Evolutionary conservation across 1,284 basidiomycete species (phyloP), one percentile per base, ranked within the genome.

Genomic region (Papiliotrema laurentii): DNA sequence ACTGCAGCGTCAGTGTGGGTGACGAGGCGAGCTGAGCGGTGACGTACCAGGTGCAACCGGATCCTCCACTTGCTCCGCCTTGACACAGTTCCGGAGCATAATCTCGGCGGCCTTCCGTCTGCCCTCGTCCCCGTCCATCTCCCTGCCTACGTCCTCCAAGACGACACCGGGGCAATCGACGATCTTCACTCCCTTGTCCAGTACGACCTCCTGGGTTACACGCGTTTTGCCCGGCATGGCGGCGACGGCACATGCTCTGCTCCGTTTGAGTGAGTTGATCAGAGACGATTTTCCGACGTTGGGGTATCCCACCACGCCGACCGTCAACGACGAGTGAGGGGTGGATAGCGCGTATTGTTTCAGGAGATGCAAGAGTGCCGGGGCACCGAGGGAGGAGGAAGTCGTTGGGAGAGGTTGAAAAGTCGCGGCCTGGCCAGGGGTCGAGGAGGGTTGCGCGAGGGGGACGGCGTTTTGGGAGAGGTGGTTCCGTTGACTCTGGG

Each of bases 81-180:
- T 93, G 60, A 97, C 79, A 41, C 92, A 91, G 61, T 97, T 97
- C 28, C 92, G 79, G n/a, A 97, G 77, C 36, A 92, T 78, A 18
- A 91, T 77, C 60, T 84, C 86, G 77, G 80, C 71, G 78, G 84
- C 69, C 60, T 80, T 80, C 52, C 74, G 75, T 27, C 79, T 77
- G 41, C 67, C 78, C 74, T 60, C 80, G 71, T 54, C 75, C 66
- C 46, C 75, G 64, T 50, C 79, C 75, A 41, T 80, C 76, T 54
- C 84, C 79, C 54, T 86, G 4, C 63, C 60, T 31, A 74, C 63
- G 50, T 75, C 87, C 57, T 91, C 71, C 55, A 69, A 58, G 14
- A 97, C 88, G 26, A 98, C 92, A 55, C 94, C 94, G 0, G 96
- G 94, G 43, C 92, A 97, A 74, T 98, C 96, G 13, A 98, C 79